phyloP scores from a whole-genome alignment of 306 rosid genomes.

The Datisca glomerata region DNA sequence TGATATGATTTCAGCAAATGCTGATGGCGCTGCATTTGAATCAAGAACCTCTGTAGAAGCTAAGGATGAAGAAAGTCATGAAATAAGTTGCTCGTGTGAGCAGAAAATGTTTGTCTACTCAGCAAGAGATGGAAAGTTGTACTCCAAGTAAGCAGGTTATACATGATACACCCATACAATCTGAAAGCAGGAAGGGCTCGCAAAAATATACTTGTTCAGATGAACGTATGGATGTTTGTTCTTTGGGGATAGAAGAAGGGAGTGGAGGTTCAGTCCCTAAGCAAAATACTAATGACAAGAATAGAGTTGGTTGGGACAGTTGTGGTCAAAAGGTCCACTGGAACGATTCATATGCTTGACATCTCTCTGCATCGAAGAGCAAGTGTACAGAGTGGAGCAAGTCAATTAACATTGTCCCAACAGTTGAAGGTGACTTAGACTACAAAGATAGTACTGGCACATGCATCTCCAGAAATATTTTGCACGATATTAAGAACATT shows the following conservation, averaged over 20 bases:
- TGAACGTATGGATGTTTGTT: conserved; percentile 15
- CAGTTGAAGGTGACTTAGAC: conserved; percentile 24
- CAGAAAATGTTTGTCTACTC: conserved; percentile 20
- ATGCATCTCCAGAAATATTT: conserved; percentile 19
- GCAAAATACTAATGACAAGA: conserved; percentile 19
- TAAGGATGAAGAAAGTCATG: conserved; percentile 16
- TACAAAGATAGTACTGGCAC: conserved; percentile 21
- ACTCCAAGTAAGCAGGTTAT: no score
- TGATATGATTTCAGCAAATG: conserved; percentile 22
- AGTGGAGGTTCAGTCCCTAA: conserved; percentile 16
- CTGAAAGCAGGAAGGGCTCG: conserved; percentile 19
- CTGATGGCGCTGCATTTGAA: conserved; percentile 20
- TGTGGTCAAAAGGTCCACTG: conserved; percentile 17
- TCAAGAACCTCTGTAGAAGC: conserved; percentile 17
- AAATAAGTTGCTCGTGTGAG: conserved; percentile 18
- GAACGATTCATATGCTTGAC: conserved; percentile 26
- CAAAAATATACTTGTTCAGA: conserved; percentile 19
- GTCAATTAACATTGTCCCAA: conserved; percentile 21
- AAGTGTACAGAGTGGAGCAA: conserved; percentile 21
- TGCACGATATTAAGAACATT: conserved; percentile 14
- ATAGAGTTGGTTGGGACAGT: conserved; percentile 16
- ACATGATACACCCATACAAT: conserved; percentile 15
- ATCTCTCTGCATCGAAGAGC: conserved; percentile 18
- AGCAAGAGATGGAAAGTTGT: no score
- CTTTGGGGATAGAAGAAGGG: conserved; percentile 18